Evolutionary conservation across 2,329 filamentous ascomycete species (phyloP).

Genomic region (Xylariales sp.): DNA sequence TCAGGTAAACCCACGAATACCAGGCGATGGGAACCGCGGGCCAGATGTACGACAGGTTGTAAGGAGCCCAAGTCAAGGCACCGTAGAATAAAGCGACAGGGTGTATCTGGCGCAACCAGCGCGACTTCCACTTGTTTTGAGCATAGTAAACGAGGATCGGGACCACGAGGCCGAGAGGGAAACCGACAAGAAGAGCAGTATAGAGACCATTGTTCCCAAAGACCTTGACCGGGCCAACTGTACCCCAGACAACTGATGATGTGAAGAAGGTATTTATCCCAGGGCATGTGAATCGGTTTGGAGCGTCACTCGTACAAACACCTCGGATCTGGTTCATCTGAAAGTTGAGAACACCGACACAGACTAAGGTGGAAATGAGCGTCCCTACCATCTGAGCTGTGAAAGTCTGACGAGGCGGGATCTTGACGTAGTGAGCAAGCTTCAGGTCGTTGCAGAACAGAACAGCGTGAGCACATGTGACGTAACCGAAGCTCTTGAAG

Average conservation of each 20-base stretch:
- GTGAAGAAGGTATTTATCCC: conserved; percentile 48
- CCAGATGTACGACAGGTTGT: conserved; percentile 45
- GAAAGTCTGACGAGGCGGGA: conserved; percentile 56
- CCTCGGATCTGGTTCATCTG: conserved; percentile 36
- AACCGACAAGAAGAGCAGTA: conserved; percentile 25
- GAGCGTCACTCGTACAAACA: conserved; percentile 44
- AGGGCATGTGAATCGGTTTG: conserved; percentile 46
- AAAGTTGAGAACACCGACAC: conserved; percentile 39
- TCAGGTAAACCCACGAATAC: conserved; percentile 16
- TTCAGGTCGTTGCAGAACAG: conserved; percentile 34
- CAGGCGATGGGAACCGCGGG: conserved; percentile 43
- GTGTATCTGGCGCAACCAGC: conserved; percentile 22
- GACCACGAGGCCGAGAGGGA: conserved; percentile 28
- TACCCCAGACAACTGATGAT: conserved; percentile 34
- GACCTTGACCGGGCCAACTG: conserved; percentile 32
- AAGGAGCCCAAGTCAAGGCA: conserved; percentile 17
- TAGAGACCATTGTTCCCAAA: conserved; percentile 33
- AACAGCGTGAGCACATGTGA: conserved; percentile 25
- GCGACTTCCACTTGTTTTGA: conserved; percentile 19
- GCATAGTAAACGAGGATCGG: conserved; percentile 26
- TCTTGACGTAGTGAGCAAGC: conserved; percentile 54
- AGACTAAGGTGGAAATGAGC: conserved; percentile 47
- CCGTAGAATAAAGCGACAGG: conserved; percentile 23
- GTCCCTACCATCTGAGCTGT: conserved; percentile 55
- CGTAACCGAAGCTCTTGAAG: conserved; percentile 45